Conservation (phyloP, 176 grass and related monocot genomes). For the Aegilops bicornis region DNA sequence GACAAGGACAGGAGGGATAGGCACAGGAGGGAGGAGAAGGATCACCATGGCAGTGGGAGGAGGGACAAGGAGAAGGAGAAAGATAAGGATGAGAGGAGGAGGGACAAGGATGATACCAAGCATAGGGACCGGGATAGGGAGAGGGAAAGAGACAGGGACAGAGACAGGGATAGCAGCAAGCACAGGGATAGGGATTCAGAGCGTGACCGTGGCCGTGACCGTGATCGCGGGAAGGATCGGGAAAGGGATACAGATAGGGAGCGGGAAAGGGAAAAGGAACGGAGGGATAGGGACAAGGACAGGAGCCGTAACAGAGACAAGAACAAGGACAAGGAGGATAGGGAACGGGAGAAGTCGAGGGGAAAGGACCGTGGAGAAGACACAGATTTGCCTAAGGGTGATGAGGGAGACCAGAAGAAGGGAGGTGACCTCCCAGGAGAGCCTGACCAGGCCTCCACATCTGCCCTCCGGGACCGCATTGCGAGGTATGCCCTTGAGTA, state of each 20-base stretch:
- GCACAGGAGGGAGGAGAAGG: slow-evolving; percentile 49
- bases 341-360: slow-evolving; percentile 52
- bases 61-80: slow-evolving; percentile 49
- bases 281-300: slow-evolving; percentile 60
- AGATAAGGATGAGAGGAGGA: slow-evolving; percentile 53
- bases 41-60: slow-evolving; percentile 35
- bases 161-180: slow-evolving; percentile 42
- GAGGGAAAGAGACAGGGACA: slow-evolving; percentile 18
- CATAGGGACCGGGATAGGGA: slow-evolving; percentile 38
- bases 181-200: slow-evolving; percentile 36
- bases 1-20: slow-evolving; percentile 62
- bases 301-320: slow-evolving; percentile 42
- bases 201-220: slow-evolving; percentile 37
- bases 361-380: slow-evolving; percentile 51
- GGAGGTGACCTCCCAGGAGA: slow-evolving; percentile 16
- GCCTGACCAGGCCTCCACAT: slow-evolving; percentile 22
- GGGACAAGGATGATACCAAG: slow-evolving; percentile 37
- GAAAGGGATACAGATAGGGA: slow-evolving; percentile 41
- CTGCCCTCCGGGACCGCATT: slow-evolving; percentile 61
- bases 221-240: slow-evolving; percentile 52
- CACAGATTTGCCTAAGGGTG: slow-evolving; percentile 33
- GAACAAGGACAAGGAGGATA: slow-evolving; percentile 52
- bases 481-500: slow-evolving; percentile 43
- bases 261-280: slow-evolving; percentile 49
- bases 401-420: slow-evolving; percentile 40